These are phyloP conservation scores for Corylus heterophylla DNA, from an alignment of 306 rosid genomes.

Conservation along the genomic window DNA sequence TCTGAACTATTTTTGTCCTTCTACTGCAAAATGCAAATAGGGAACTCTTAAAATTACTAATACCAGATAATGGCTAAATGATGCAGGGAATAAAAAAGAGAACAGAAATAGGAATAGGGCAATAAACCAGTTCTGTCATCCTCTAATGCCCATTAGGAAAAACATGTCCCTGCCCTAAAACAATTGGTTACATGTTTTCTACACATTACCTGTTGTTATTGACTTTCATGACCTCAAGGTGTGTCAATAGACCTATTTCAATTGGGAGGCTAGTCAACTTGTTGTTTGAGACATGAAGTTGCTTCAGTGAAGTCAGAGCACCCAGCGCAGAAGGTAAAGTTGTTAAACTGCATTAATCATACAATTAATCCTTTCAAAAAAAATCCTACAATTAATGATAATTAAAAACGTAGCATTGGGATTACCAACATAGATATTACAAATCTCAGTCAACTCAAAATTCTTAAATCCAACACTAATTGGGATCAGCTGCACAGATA, in stretches of 20 bases:
- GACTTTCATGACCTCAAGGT: slow-evolving; percentile 69
- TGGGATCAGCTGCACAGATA: slow-evolving; percentile 1
- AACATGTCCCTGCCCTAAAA: slow-evolving; percentile 2
- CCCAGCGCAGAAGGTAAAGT: slow-evolving; percentile 66
- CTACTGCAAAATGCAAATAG: slow-evolving; percentile 18
- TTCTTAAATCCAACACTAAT: not conserved
- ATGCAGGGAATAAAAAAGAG: not conserved
- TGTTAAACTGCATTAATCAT: slow-evolving; percentile 58
- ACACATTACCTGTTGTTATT: slow-evolving; percentile 69
- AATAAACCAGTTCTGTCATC: not conserved
- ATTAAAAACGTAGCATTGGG: slow-evolving; percentile 15
- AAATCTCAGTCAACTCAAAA: not conserved
- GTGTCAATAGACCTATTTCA: slow-evolving; percentile 61
- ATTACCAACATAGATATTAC: not conserved
- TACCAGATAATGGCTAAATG: slow-evolving; percentile 5
- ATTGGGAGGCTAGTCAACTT: slow-evolving; percentile 63
- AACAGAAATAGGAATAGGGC: not conserved
- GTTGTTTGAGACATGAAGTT: slow-evolving; percentile 71
- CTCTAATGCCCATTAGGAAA: slow-evolving; percentile 15
- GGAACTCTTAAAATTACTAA: slow-evolving; percentile 11
- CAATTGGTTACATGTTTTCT: not conserved
- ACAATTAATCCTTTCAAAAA: slow-evolving; percentile 3
- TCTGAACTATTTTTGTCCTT: not conserved
- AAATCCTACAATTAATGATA: slow-evolving; percentile 21
- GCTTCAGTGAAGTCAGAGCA: slow-evolving; percentile 58